These are phyloP conservation scores for Dalbergia oliveri DNA, from an alignment of 306 rosid species.

Conservation along the genomic window DNA sequence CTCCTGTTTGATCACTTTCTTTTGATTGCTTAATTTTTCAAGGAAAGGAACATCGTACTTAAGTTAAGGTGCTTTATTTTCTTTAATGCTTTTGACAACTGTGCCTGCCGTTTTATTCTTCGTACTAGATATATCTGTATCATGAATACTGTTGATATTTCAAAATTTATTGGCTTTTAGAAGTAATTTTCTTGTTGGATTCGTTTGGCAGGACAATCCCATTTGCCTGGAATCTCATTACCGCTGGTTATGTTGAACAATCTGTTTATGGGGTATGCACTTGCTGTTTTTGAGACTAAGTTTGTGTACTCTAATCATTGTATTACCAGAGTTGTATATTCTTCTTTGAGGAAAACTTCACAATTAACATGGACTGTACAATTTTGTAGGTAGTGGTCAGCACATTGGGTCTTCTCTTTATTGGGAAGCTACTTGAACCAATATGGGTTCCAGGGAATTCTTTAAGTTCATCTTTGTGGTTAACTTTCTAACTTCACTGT, in stretches of 20 bases:
- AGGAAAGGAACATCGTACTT: background rate
- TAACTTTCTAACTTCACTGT: constrained; percentile 79
- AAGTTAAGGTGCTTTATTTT: background rate
- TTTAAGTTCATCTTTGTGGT: constrained; percentile 84
- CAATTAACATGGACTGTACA: constrained; percentile 9
- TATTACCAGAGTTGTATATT: background rate
- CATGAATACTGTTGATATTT: background rate
- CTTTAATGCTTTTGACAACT: background rate
- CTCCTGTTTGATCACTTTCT: too few species aligned
- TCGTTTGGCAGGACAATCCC: constrained; percentile 82
- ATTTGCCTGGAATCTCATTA: constrained; percentile 87
- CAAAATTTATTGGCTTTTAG: background rate
- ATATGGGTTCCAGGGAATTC: constrained; percentile 90
- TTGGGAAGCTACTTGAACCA: constrained; percentile 93
- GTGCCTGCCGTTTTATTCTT: background rate
- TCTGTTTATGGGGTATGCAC: constrained; percentile 73
- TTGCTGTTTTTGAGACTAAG: constrained; percentile 15
- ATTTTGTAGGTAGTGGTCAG: constrained; percentile 70
- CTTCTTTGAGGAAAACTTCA: background rate
- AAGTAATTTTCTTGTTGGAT: constrained; percentile 31
- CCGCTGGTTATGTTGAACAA: constrained; percentile 83
- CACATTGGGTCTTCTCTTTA: constrained; percentile 73
- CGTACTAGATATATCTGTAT: background rate
- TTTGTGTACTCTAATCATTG: background rate
- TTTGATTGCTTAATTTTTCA: too few species aligned